A percentile compares a stretch with the other conserved stretches of the same genome.
Conservation (phyloP, 2,329 filamentous ascomycete species). For the Drechslera avenae region DNA sequence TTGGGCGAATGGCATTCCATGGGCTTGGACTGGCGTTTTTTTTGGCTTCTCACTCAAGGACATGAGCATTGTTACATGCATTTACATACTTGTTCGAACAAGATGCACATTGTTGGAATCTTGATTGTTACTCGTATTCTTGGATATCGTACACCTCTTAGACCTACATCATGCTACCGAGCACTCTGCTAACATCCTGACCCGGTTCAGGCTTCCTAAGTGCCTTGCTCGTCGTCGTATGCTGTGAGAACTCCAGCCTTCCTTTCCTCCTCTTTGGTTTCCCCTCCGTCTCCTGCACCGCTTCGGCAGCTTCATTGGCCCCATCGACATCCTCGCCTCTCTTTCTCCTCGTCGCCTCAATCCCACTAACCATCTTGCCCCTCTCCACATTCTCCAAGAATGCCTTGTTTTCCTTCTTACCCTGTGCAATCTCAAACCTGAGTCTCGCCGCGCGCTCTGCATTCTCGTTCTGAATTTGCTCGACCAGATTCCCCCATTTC, state of each 20-base stretch:
- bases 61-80: too few relatives aligned
- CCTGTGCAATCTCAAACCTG: conserved; percentile 76
- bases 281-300: conserved; percentile 13
- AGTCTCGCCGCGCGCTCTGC: conserved; percentile 77
- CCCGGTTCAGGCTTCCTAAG: conserved; percentile 40
- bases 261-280: conserved; percentile 35
- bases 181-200: conserved; percentile 41
- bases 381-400: conserved; percentile 80
- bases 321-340: conserved; percentile 50
- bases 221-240: conserved; percentile 54
- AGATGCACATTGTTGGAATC: background rate
- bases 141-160: conserved; percentile 11
- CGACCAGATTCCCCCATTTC: conserved; percentile 75
- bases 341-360: conserved; percentile 61
- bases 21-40: background rate
- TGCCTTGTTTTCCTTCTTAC: conserved; percentile 78
- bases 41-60: too few relatives aligned
- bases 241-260: conserved; percentile 69
- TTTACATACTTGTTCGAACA: background rate
- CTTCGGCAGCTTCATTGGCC: conserved; percentile 17
- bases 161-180: conserved; percentile 46
- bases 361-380: conserved; percentile 73
- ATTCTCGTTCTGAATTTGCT: conserved; percentile 81
- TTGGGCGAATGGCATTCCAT: background rate
- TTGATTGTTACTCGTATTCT: conserved; percentile 2